phyloP scores from a whole-genome alignment of 306 rosid genomes.

The Prunus salicina region DNA sequence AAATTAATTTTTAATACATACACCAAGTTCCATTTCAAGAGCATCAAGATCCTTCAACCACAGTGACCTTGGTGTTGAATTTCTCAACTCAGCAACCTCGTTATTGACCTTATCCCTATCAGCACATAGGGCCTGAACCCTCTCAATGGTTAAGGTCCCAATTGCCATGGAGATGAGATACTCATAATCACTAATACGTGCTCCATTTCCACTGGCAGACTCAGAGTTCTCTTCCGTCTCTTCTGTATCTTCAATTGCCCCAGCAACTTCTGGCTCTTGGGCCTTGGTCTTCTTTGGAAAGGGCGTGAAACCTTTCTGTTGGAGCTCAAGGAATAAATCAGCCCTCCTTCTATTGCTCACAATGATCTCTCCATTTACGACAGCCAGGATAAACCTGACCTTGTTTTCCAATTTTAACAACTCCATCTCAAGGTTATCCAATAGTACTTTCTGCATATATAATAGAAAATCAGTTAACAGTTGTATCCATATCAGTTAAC shows the following conservation, averaged over 20 bases:
- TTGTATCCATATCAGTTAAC: not conserved
- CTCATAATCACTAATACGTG: slow-evolving; percentile 59
- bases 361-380: slow-evolving; percentile 74
- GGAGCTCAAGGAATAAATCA: slow-evolving; percentile 72
- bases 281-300: slow-evolving; percentile 73
- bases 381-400: slow-evolving; percentile 84
- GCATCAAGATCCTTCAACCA: slow-evolving; percentile 80
- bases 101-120: slow-evolving; percentile 56
- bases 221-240: slow-evolving; percentile 51
- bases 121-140: slow-evolving; percentile 61
- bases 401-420: slow-evolving; percentile 72
- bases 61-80: slow-evolving; percentile 59
- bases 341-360: slow-evolving; percentile 77
- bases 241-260: slow-evolving; percentile 59
- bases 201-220: slow-evolving; percentile 26
- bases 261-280: slow-evolving; percentile 84
- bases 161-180: slow-evolving; percentile 75
- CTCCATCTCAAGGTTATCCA: slow-evolving; percentile 61
- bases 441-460: slow-evolving; percentile 54
- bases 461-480: slow-evolving; percentile 9
- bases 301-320: slow-evolving; percentile 87
- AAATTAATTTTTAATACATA: slow-evolving; percentile 19
- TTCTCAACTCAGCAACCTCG: slow-evolving; percentile 59
- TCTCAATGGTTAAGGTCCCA: slow-evolving; percentile 76
- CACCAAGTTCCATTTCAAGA: slow-evolving; percentile 70